Evolutionary conservation across 1,284 basidiomycete genomes (phyloP), one percentile per base, ranked within the genome.

Genomic region (Coniophora puteana): DNA sequence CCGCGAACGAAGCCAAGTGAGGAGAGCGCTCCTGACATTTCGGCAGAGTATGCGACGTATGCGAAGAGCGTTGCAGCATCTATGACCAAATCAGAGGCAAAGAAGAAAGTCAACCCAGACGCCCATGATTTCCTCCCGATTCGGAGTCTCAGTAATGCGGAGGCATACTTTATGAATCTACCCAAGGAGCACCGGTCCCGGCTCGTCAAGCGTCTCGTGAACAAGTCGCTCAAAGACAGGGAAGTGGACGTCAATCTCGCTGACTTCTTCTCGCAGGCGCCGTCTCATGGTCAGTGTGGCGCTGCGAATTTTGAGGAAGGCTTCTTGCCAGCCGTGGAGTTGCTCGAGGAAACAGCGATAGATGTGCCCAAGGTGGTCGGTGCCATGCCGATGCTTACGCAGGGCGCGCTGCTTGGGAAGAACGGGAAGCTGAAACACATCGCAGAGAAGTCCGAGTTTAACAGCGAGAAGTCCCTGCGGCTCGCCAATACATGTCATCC

Each of bases 351-450:
- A 58, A 79, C 92, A 43, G 79, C 82, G 16, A 85, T 93, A 54
- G 93, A 97, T 61, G 89, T 87, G 45, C 93, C 93, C 4, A 85
- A 86, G 57, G 93, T 91, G 0, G 84, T 87, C 67, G 66, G 76
- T 46, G 76, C 84, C 39, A 82, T 93, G 59, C 89, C 82, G 8
- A 71, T 73, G 41, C 78, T 92, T 66, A 63, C 92, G 45, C 81
- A 79, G 57, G 81, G 78, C 31, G 71, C 85, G 16, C 72, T 71
- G 17, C 65, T 89, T 64, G 67, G 69, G 46, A 65, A 64, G 50
- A 76, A 88, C 51, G 77, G 76, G 38, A 69, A 69, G 43, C 69
- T 69, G 44, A 61, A 64, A 40, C 74, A 71, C 36, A 66, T 87
- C 43, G 72, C 75, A 22, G 64, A 70, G 38, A 84, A 83, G 67